A percentile compares a stretch with the other conserved stretches of the same genome.
phyloP scores from a whole-genome alignment of 2,329 filamentous ascomycete genomes.

The Trichothecium sympodiale region DNA sequence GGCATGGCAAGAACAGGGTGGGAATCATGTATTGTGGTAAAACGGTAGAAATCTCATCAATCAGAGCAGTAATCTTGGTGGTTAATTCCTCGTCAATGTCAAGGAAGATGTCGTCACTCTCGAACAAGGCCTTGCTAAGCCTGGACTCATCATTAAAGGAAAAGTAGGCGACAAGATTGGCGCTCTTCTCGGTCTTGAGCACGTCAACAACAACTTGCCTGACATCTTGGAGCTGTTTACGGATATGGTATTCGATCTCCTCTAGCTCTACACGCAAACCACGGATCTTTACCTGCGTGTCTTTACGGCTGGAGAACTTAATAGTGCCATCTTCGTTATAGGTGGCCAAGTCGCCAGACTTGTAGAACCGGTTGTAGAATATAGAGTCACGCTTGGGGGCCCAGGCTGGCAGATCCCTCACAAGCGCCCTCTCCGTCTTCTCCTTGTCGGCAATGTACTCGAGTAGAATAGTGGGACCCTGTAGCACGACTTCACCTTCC shows the following conservation, averaged over 20 bases:
- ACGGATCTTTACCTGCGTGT: too few species aligned
- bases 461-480: slow-evolving; percentile 27
- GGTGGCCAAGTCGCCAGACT: background rate
- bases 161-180: slow-evolving; percentile 1
- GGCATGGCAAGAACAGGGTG: slow-evolving; percentile 7
- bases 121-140: background rate
- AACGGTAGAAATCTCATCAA: slow-evolving; percentile 1
- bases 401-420: slow-evolving; percentile 2
- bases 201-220: slow-evolving; percentile 1
- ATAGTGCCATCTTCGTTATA: background rate
- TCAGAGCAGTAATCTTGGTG: too few species aligned
- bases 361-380: background rate
- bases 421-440: slow-evolving; percentile 5
- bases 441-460: slow-evolving; percentile 24
- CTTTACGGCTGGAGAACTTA: too few species aligned
- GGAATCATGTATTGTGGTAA: slow-evolving; percentile 12
- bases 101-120: background rate
- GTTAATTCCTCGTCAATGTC: background rate
- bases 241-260: too few species aligned
- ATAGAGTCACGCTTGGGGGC: background rate
- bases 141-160: background rate
- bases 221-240: background rate
- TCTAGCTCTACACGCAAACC: too few species aligned
- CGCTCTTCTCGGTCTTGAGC: background rate
- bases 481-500: slow-evolving; percentile 8